These are phyloP conservation scores for Leptodontidium sp. DNA, from an alignment of 2,329 filamentous ascomycete genomes.

Conservation along the genomic window DNA sequence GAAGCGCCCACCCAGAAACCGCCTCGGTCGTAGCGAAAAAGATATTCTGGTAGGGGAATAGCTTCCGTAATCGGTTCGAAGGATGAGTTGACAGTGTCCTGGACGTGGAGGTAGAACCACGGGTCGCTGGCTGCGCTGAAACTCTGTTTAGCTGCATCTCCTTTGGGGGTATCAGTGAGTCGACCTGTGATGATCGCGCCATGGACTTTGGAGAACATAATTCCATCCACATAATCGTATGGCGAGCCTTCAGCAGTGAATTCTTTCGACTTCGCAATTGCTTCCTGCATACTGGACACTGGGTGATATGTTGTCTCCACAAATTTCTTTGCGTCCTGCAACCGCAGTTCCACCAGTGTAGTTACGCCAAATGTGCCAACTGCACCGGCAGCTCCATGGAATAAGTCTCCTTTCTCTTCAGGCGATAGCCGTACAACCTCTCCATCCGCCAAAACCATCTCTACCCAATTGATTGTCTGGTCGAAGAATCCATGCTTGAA, in stretches of 20 bases:
- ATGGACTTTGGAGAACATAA: slow-evolving; percentile 56
- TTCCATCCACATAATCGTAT: slow-evolving; percentile 70
- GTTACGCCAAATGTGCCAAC: slow-evolving; percentile 68
- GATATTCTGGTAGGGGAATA: slow-evolving; percentile 59
- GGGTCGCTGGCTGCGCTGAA: slow-evolving; percentile 65
- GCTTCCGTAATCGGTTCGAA: slow-evolving; percentile 46
- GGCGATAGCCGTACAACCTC: slow-evolving; percentile 58
- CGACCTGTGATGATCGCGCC: slow-evolving; percentile 63
- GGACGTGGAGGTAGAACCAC: slow-evolving; percentile 72
- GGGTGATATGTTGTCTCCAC: slow-evolving; percentile 64
- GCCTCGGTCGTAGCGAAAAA: slow-evolving; percentile 70
- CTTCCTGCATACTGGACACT: slow-evolving; percentile 52
- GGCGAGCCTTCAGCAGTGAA: slow-evolving; percentile 39
- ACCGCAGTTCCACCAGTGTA: slow-evolving; percentile 65
- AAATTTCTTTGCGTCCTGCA: slow-evolving; percentile 60
- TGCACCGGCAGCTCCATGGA: slow-evolving; percentile 64
- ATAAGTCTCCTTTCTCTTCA: slow-evolving; percentile 60
- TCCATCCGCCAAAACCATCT: slow-evolving; percentile 69
- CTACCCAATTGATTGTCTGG: slow-evolving; percentile 65
- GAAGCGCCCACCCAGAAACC: slow-evolving; percentile 70
- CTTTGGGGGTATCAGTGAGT: slow-evolving; percentile 51
- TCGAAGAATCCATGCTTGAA: slow-evolving; percentile 75
- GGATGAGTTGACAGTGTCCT: slow-evolving; percentile 46
- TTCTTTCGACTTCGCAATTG: slow-evolving; percentile 53
- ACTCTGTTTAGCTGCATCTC: slow-evolving; percentile 42